Percentiles rank a stretch among this genome's conserved stretches.
Conservation (phyloP, 768 basidiomycete species). For the Boletus rubescentipes region DNA sequence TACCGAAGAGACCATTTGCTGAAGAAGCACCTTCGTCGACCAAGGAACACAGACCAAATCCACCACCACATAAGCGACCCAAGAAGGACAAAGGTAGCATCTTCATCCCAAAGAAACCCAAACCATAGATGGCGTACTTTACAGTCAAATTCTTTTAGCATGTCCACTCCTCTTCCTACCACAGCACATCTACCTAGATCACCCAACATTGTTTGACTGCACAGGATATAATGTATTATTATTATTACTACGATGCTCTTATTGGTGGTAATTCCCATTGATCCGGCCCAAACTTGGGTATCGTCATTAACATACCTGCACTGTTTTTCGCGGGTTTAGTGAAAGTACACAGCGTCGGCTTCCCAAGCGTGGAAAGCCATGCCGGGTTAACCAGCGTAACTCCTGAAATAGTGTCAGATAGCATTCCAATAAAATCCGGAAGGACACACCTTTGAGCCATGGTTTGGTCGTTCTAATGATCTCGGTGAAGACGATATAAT, state of each 20-base stretch:
- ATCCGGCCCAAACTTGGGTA: slow-evolving; percentile 82
- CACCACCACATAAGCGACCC: slow-evolving; percentile 29
- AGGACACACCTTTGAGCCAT: slow-evolving; percentile 72
- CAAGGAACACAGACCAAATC: slow-evolving; percentile 26
- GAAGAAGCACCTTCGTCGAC: slow-evolving; percentile 18
- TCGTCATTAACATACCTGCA: slow-evolving; percentile 65
- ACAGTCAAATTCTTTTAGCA: not conserved
- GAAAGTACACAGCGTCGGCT: slow-evolving; percentile 79
- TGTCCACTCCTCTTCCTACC: not conserved
- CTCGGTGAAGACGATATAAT: slow-evolving; percentile 84
- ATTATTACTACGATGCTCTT: slow-evolving; percentile 24
- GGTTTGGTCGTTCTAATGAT: slow-evolving; percentile 70
- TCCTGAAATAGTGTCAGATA: slow-evolving; percentile 41
- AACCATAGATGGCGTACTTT: slow-evolving; percentile 19
- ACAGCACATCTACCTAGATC: slow-evolving; percentile 4
- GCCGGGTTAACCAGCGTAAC: slow-evolving; percentile 82
- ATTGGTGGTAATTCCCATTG: slow-evolving; percentile 83
- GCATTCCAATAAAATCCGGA: not conserved
- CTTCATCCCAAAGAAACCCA: slow-evolving; percentile 64
- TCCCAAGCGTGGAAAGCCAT: slow-evolving; percentile 84
- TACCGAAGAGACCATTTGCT: slow-evolving; percentile 22
- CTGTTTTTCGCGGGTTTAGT: slow-evolving; percentile 80
- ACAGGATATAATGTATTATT: slow-evolving; percentile 20
- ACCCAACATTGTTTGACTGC: slow-evolving; percentile 7
- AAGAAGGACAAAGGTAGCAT: slow-evolving; percentile 40